Percentiles rank a stretch among this genome's conserved stretches.
Evolutionary conservation across 2,329 filamentous ascomycete species (phyloP).

Genomic region (Fusarium foetens): DNA sequence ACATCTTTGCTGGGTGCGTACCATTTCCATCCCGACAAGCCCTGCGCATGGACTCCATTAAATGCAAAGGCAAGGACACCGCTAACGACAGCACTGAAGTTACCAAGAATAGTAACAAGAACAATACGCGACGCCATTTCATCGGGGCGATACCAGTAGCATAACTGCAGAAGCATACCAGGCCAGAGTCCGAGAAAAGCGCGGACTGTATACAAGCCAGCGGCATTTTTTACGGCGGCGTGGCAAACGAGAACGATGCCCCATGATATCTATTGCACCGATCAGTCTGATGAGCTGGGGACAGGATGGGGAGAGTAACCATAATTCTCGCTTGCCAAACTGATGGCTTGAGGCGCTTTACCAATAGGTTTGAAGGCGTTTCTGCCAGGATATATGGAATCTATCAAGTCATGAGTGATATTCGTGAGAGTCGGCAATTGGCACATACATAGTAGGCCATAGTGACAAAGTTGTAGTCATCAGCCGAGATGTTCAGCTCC

Average conservation of each 20-base stretch:
- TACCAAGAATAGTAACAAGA: not conserved
- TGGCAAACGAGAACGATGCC: accelerated
- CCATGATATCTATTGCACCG: not conserved
- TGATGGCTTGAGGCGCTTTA: not conserved
- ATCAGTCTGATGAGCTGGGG: not conserved
- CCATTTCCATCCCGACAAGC: not conserved
- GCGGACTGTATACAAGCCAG: not conserved
- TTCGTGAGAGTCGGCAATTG: accelerated
- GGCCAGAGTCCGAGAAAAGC: not conserved
- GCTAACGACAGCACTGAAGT: not conserved
- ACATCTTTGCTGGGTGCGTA: accelerated
- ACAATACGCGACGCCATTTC: not conserved
- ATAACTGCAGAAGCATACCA: not conserved
- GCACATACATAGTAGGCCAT: not conserved
- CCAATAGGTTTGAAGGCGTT: accelerated
- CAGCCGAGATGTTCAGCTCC: not conserved
- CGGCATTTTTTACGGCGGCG: not conserved
- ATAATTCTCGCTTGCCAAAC: not conserved
- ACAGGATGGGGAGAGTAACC: accelerated
- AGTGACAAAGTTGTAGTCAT: not conserved
- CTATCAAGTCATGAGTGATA: not conserved
- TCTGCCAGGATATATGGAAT: not conserved
- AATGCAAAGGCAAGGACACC: not conserved
- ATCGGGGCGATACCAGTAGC: not conserved
- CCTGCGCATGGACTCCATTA: not conserved